Conservation (phyloP, 2,329 filamentous ascomycete genomes). For the Exophiala bonariae region DNA sequence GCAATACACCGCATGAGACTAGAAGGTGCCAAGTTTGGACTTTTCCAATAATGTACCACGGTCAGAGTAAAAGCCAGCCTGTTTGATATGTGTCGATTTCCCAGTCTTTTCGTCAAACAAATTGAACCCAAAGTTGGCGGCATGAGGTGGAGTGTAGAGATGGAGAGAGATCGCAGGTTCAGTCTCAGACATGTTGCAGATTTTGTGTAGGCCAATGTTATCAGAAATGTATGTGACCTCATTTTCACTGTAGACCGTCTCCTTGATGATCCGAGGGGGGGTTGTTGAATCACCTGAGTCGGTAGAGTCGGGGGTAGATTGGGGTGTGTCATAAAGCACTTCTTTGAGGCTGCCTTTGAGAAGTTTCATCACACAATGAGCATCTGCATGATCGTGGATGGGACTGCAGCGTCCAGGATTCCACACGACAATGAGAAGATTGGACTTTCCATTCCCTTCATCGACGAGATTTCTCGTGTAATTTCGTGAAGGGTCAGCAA, state of each 20-base stretch:
- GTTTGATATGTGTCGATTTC: constrained; percentile 68
- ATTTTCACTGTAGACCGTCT: constrained; percentile 68
- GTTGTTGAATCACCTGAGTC: constrained; percentile 46
- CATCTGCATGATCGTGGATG: constrained; percentile 86
- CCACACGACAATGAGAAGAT: constrained; percentile 67
- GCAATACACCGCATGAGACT: not conserved
- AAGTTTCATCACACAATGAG: constrained; percentile 91
- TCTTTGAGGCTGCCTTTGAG: constrained; percentile 77
- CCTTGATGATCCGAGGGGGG: constrained; percentile 64
- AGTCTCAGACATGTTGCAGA: constrained; percentile 70
- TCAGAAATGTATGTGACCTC: constrained; percentile 90
- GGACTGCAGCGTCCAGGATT: constrained; percentile 77
- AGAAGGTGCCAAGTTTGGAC: constrained; percentile 29
- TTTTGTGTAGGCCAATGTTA: constrained; percentile 77
- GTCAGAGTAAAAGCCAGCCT: constrained; percentile 71
- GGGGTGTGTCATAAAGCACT: constrained; percentile 76
- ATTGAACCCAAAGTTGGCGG: constrained; percentile 76
- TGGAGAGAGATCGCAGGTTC: constrained; percentile 79
- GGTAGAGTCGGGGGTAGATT: constrained; percentile 31
- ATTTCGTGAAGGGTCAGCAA: constrained; percentile 66
- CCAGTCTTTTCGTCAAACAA: constrained; percentile 79
- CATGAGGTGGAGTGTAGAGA: constrained; percentile 86
- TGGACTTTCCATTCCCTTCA: constrained; percentile 80
- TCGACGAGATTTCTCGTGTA: constrained; percentile 92
- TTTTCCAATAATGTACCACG: constrained; percentile 36